Percentiles rank a stretch among this genome's conserved stretches.
Conservation (phyloP, 352 stramenopile genomes). For the Globisporangium splendens region DNA sequence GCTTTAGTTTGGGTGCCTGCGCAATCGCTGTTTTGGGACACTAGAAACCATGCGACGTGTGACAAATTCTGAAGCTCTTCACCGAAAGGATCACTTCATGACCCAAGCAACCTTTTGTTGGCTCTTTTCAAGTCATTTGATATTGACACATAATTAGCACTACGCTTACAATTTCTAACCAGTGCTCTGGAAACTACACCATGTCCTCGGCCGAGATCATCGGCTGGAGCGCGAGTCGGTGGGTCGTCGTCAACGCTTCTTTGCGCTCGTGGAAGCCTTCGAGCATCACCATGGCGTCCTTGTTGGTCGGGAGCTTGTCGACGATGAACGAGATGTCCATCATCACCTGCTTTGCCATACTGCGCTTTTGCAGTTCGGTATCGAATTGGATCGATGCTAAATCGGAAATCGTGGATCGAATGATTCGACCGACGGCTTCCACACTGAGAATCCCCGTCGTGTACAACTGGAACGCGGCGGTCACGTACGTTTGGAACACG, state of each 20-base stretch:
- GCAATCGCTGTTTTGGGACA: too few species aligned
- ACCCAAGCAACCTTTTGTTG: too few species aligned
- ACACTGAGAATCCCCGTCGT: slow-evolving; percentile 4
- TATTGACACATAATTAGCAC: too few species aligned
- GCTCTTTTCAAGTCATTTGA: too few species aligned
- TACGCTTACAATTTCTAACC: too few species aligned
- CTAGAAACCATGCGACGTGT: slow-evolving; percentile 9
- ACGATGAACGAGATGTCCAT: slow-evolving; percentile 11
- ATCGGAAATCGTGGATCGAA: slow-evolving; percentile 9
- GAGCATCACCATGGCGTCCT: slow-evolving; percentile 12
- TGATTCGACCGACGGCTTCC: slow-evolving; percentile 11
- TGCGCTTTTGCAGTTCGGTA: slow-evolving; percentile 14
- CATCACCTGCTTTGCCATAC: slow-evolving; percentile 14
- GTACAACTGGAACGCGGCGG: slow-evolving; percentile 12
- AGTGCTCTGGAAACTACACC: too few species aligned
- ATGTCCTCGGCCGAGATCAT: too few species aligned
- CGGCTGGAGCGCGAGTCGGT: too few species aligned
- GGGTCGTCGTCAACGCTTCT: background rate
- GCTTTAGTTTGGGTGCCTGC: too few species aligned
- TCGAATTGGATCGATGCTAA: slow-evolving; percentile 10
- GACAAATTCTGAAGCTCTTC: background rate
- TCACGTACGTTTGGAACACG: slow-evolving; percentile 18
- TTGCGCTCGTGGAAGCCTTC: slow-evolving; percentile 11
- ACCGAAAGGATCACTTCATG: too few species aligned
- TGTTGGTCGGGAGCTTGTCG: slow-evolving; percentile 9